These are phyloP conservation scores for Pleurotus citrinopileatus DNA, from an alignment of 768 basidiomycete species.

Conservation along the genomic window DNA sequence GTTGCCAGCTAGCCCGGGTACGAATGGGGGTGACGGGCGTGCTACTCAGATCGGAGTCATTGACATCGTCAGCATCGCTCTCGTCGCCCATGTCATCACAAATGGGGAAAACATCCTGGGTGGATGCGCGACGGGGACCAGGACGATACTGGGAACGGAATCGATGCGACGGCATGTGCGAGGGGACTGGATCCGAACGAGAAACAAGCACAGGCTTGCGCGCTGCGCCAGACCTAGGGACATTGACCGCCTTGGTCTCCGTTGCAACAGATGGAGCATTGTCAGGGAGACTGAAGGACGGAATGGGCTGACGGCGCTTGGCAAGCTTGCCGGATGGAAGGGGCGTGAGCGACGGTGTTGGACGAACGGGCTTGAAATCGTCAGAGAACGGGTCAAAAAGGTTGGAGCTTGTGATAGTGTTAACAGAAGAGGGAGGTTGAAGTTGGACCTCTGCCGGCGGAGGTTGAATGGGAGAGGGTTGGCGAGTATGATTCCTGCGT, in stretches of 20 bases:
- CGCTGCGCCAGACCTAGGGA: conserved; percentile 28
- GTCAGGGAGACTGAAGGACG: conserved; percentile 18
- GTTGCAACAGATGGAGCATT: conserved; percentile 29
- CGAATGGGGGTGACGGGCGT: conserved; percentile 58
- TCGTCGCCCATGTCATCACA: conserved; percentile 68
- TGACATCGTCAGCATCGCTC: conserved; percentile 25
- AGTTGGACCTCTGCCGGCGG: conserved; percentile 65
- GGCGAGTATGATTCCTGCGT: conserved; percentile 54
- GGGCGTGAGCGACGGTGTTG: conserved; percentile 39
- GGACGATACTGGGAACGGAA: neutral
- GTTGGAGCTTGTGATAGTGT: conserved; percentile 36
- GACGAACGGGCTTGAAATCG: conserved; percentile 21
- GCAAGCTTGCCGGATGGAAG: conserved; percentile 57
- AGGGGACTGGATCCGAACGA: conserved; percentile 50
- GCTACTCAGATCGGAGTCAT: conserved; percentile 22
- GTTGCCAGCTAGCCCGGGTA: conserved; percentile 23
- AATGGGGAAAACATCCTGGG: conserved; percentile 51
- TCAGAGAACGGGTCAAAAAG: conserved; percentile 42
- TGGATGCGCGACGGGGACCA: conserved; percentile 18
- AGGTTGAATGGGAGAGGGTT: conserved; percentile 51
- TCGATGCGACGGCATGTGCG: conserved; percentile 23
- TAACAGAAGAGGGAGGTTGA: conserved; percentile 25
- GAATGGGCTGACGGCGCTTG: conserved; percentile 47
- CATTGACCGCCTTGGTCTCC: conserved; percentile 45
- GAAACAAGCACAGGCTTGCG: conserved; percentile 31